Conservation (phyloP, 164 flowering plant genomes). For the Annona cherimola region DNA sequence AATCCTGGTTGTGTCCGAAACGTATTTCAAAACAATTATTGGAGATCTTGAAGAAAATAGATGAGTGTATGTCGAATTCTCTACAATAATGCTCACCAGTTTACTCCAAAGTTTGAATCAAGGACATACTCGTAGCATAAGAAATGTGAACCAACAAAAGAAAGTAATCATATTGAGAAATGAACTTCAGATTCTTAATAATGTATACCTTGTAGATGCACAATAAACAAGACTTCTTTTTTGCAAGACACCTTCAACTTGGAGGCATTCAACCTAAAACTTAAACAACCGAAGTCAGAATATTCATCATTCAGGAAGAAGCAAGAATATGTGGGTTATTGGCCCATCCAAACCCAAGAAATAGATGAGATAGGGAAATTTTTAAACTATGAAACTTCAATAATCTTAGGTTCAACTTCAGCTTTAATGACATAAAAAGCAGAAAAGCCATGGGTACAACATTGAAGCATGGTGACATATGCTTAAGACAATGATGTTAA, state of each 20-base stretch:
- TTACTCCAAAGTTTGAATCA: no score
- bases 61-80: no score
- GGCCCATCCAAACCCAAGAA: not conserved
- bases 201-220: conserved; percentile 90
- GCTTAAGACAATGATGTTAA: not conserved
- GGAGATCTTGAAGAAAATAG: no score
- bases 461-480: not conserved
- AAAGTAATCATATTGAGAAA: not conserved
- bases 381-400: not conserved
- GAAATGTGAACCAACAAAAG: not conserved
- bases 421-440: not conserved
- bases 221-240: conserved; percentile 89
- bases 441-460: not conserved
- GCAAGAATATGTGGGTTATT: not conserved
- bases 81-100: no score
- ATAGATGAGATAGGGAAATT: not conserved
- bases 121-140: no score
- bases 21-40: no score
- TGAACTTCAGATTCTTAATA: not conserved
- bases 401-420: not conserved
- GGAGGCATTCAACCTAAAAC: conserved; percentile 90
- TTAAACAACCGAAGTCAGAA: not conserved
- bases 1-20: no score
- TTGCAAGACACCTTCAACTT: conserved; percentile 87
- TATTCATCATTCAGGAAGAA: not conserved